Percentiles rank a stretch among this genome's conserved stretches.
Evolutionary conservation across 306 rosid genomes (phyloP).

Genomic region (Dryas octopetala): DNA sequence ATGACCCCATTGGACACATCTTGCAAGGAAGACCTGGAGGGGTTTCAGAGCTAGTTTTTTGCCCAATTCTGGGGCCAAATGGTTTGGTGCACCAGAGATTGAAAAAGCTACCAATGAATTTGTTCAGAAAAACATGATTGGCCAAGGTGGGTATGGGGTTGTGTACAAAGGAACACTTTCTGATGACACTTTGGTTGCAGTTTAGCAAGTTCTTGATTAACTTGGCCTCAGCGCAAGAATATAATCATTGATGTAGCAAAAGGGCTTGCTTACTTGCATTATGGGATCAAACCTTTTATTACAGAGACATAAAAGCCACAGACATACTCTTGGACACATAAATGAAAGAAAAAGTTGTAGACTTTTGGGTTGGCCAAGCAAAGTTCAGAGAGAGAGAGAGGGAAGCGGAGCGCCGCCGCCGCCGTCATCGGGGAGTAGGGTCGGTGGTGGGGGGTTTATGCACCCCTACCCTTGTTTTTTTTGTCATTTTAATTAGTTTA

Average conservation of each 20-base stretch:
- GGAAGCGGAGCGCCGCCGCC: too few species aligned
- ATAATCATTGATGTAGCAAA: constrained; percentile 80
- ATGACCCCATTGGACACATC: constrained; percentile 33
- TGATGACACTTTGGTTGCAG: constrained; percentile 60
- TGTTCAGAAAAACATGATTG: constrained; percentile 58
- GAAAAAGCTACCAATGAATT: constrained; percentile 66
- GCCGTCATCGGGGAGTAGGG: too few species aligned
- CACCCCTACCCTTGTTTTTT: too few species aligned
- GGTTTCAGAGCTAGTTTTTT: constrained; percentile 44
- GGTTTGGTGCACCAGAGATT: constrained; percentile 67
- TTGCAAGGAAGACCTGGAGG: constrained; percentile 50
- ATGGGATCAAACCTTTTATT: constrained; percentile 76
- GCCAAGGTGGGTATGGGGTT: constrained; percentile 72
- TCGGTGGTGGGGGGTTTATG: too few species aligned
- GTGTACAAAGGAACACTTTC: constrained; percentile 71
- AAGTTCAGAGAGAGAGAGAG: constrained; percentile 31
- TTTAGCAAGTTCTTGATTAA: constrained; percentile 57
- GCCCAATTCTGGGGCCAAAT: constrained; percentile 62
- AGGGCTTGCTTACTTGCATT: constrained; percentile 72
- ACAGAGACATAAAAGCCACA: constrained; percentile 71
- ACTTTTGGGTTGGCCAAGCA: constrained; percentile 73
- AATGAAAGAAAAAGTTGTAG: constrained; percentile 69
- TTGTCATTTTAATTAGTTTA: too few species aligned
- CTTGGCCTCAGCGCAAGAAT: constrained; percentile 80
- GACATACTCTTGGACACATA: constrained; percentile 68